Evolutionary conservation across 2,329 filamentous ascomycete species (phyloP).

Genomic region (Biscogniauxia marginata): DNA sequence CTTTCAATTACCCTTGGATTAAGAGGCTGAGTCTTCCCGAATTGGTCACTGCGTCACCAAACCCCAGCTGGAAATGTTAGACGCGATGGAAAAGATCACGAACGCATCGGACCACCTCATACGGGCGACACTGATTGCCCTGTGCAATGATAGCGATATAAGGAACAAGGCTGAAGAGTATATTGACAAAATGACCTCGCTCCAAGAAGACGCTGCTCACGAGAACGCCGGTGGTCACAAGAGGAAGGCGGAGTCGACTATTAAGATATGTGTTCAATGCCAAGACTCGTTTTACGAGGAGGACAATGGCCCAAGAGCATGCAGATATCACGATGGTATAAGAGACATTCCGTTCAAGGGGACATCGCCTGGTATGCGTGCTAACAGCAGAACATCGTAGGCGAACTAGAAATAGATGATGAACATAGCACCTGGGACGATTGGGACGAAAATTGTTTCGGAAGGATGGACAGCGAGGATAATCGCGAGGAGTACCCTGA

Average conservation of each 20-base stretch:
- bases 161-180: background rate
- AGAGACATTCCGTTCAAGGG: background rate
- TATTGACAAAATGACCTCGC: background rate
- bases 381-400: conserved; percentile 6
- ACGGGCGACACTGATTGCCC: conserved; percentile 4
- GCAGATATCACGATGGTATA: conserved; percentile 7
- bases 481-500: conserved; percentile 24
- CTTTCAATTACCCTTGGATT: too few relatives aligned
- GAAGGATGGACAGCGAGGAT: conserved; percentile 23
- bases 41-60: too few relatives aligned
- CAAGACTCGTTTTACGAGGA: conserved; percentile 5
- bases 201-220: background rate
- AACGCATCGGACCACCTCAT: background rate
- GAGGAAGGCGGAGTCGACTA: conserved; percentile 4
- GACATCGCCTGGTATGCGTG: too few relatives aligned
- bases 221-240: background rate
- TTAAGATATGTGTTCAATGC: conserved; percentile 9
- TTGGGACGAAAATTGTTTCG: conserved; percentile 26
- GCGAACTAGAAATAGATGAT: conserved; percentile 21
- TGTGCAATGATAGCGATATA: background rate
- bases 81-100: background rate
- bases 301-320: conserved; percentile 6
- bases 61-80: background rate
- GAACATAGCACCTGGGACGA: conserved; percentile 28
- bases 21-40: too few relatives aligned